Evolutionary conservation across 2,329 filamentous ascomycete species (phyloP), one percentile per base, ranked within the genome.

Genomic region (Colletotrichum sp.): DNA sequence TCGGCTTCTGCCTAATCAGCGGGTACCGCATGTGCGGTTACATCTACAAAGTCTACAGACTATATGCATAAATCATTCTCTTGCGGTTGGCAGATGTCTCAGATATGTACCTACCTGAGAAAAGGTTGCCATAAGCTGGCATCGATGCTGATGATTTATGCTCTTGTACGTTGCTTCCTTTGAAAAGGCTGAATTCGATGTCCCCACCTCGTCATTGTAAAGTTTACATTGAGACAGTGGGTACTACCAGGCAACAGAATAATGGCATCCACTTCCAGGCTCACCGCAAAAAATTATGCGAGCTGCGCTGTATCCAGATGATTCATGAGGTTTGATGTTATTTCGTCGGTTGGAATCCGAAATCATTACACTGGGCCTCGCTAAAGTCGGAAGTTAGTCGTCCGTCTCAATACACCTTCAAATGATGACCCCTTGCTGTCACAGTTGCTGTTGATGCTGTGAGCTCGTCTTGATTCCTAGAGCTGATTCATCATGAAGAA

Each of bases 321-420:
- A 48, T 21, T 4, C 0, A 3, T 21, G 0, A 0, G n/a, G n/a
- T 52, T 52, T 52, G 43, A 21, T 10, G 10, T 21, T 52, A 4
- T 21, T 52, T 13, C 43, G 43, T 0, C n/a, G 43, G n/a, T 0
- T 52, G 43, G 4, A 4, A 52, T 8, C 6, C 4, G 3, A 0
- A 21, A 21, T 8, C 0, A 13, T 21, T 13, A 52, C 10, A 24
- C 43, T 5, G n/a, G 6, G n/a, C n/a, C 38, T 18, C 3, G 0
- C 0, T 0, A 1, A 16, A 16, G 4, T 38, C 4, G 34, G 34
- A 34, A 34, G n/a, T n/a, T n/a, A n/a, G n/a, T n/a, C n/a, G n/a
- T n/a, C n/a, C 26, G 26, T 28, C 28, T 30, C 28, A 30, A 30
- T 9, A 30, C 28, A 9, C 28, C 28, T 30, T 30, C 28, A 30